Base-by-base conservation (phyloP, 306 rosid genomes). In the Sechiopsis laciniata region DNA sequence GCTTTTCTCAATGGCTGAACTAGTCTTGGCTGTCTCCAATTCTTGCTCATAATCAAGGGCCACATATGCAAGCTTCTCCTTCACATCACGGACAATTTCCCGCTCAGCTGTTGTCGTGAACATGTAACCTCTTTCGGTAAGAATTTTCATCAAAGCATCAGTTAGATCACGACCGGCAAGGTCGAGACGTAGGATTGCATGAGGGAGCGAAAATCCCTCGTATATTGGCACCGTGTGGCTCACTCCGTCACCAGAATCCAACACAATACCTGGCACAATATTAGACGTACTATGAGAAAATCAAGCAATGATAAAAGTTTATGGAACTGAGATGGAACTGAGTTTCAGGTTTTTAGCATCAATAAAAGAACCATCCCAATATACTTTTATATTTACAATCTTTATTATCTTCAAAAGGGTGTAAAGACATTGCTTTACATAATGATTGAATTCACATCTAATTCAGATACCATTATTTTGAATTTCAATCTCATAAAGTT, bases 61-160 rank as follows among this genome's bases (percentile, higher is more conserved):
- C 15, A 88, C 92, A 53, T 88, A 88, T 24, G 92, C 88, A 72
- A 88, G 80, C 51, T 88, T 88, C 83, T 88, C 92, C 83, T 88
- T 88, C 78, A 88, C 82, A 61, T 88, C 92, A 77, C 92, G 92
- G n/a, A 88, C 92, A 82, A 88, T 88, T 88, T 88, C 92, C 79
- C 85, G 83, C 48, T 88, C 92, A 1, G 92, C 92, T 42, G 88
- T 82, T 78, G 92, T 88, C 32, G 84, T 85, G 80, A 88, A 88
- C 70, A 85, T 80, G 84, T 88, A 88, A 40, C 92, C 92, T 82
- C 92, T 88, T 82, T 88, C 92, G 1, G 90, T 88, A 12, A 88
- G 90, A 65, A 88, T 85, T 74, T 84, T 85, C 71, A 85, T 84
- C 84, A 88, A 80, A 78, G 85, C 75, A 75, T 88, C 92, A 0